Conservation (phyloP, 805 yeast genomes). For the Ogataea chonburiensis region DNA sequence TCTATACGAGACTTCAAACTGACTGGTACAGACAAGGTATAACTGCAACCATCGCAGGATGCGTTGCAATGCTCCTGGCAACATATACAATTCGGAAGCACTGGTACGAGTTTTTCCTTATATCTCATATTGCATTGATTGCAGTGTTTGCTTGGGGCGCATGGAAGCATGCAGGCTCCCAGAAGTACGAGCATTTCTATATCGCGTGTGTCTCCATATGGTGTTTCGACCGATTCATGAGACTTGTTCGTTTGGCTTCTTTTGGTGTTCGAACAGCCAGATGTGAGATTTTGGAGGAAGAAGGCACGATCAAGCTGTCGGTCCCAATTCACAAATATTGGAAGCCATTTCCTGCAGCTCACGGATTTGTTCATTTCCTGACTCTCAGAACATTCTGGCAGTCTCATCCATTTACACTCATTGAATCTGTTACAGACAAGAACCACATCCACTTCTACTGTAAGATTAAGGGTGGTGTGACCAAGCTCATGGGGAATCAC, state of each 20-base stretch:
- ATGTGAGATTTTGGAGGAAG: conserved; percentile 40
- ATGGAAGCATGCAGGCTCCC: conserved; percentile 53
- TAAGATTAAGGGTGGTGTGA: conserved; percentile 58
- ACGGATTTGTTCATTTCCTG: conserved; percentile 58
- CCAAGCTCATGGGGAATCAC: conserved; percentile 40
- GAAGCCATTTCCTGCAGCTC: conserved; percentile 57
- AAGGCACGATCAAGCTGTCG: conserved; percentile 47
- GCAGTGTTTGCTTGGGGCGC: conserved; percentile 51
- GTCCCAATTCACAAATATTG: conserved; percentile 48
- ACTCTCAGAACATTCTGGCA: conserved; percentile 57
- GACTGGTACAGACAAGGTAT: conserved; percentile 34
- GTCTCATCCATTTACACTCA: conserved; percentile 53
- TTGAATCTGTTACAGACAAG: conserved; percentile 37
- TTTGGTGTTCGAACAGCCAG: conserved; percentile 42
- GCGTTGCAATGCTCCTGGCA: conserved; percentile 46
- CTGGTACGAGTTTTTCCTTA: conserved; percentile 60
- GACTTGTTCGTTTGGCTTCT: conserved; percentile 38
- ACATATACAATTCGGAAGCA: conserved; percentile 48
- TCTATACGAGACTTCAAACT: conserved; percentile 27
- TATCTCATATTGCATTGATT: conserved; percentile 57
- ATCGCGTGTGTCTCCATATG: conserved; percentile 48
- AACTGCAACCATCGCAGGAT: conserved; percentile 39
- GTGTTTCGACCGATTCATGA: conserved; percentile 50
- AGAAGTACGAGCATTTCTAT: conserved; percentile 32
- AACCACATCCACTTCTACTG: conserved; percentile 43